Evolutionary conservation across 106 monocot genomes (phyloP), one percentile per base, ranked within the genome.

Genomic region (Dendrobium nobile): DNA sequence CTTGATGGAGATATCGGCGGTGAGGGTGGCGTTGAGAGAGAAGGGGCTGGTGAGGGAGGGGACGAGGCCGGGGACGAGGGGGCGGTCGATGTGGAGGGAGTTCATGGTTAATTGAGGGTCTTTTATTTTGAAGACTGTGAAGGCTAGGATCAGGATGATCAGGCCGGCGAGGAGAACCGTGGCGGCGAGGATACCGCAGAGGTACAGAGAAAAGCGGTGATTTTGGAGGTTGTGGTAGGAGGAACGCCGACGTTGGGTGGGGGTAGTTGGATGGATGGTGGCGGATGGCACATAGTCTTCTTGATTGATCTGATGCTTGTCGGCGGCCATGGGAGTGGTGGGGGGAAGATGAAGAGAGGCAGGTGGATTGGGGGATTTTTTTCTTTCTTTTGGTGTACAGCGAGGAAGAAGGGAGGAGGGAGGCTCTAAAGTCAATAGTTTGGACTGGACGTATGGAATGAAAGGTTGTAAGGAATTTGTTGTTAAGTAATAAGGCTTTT

Each of bases 1-100:
- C 77, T 87, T 82, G 58, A 91, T 75, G 15, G 91, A 89, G 74
- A 89, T 76, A 61, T 89, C 87, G 64, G 84, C 82, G 13, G 77
- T 80, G 37, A 86, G 47, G 28, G 87, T 87, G 4, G 82, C 84
- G 80, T 89, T 87, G 64, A 89, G 10, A 44, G 87, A 64, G 3
- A 79, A 16, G n/a, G 64, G 77, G 78, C 61, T 9, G 75, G 2
- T 4, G 51, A 51, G 51, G 13, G 15, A n/a, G 28, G 72, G 19
- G 28, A 40, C 33, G 51, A 72, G 3, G n/a, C 54, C 75, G 9
- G 76, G 76, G 44, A 77, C 2, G 55, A 54, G 1, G 56, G 82
- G 15, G 51, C 40, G 27, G 51, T 82, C 42, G 80, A 88, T 7
- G 80, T 7, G 26, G 64, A 88, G 13, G 54, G 44, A 18, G 85